Evolutionary conservation across 192 early-diverging fungal genomes (phyloP), one percentile per base, ranked within the genome.

Genomic region (Physocladia obscura): DNA sequence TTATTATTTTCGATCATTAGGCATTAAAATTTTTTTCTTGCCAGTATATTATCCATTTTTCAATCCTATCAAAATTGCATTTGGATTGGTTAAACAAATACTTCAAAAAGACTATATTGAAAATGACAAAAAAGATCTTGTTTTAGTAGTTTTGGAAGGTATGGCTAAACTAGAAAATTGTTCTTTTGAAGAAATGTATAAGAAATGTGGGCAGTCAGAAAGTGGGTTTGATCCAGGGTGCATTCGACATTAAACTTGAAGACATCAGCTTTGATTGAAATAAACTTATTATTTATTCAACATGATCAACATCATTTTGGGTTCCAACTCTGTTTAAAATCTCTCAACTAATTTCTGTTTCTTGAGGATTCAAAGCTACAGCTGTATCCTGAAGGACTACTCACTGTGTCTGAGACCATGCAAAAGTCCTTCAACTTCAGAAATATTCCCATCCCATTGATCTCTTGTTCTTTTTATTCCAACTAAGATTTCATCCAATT

Each of bases 291-390:
- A n/a, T n/a, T n/a, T n/a, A n/a, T n/a, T n/a, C n/a, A n/a, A 15
- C 57, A 58, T 58, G 57, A 24, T 58, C 57, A 58, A 34, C 29
- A 58, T 58, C 57, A 27, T 58, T 35, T 24, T 34, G 32, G 19
- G 22, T 5, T 54, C 51, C 51, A 54, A 54, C 22, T 22, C 5
- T 8, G 26, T 26, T 22, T 8, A 15, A 54, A 24, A 17, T 17
- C 22, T 6, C 22, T 26, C 51, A 22, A 22, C 8, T 22, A 24
- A 8, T 5, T 5, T 22, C 8, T 5, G 5, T 54, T 54, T 54
- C 51, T 24, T 6, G 8, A 6, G 51, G 51, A 22, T 54, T 22
- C 6, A 54, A 24, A 24, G 51, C 51, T 22, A 24, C 22, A 17
- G 11, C 5, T 54, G 15, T 17, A 35, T 58, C 57, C 11, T 24